Evolutionary conservation across 2,329 filamentous ascomycete genomes (phyloP).

Genomic region (Fusarium bulbicola): DNA sequence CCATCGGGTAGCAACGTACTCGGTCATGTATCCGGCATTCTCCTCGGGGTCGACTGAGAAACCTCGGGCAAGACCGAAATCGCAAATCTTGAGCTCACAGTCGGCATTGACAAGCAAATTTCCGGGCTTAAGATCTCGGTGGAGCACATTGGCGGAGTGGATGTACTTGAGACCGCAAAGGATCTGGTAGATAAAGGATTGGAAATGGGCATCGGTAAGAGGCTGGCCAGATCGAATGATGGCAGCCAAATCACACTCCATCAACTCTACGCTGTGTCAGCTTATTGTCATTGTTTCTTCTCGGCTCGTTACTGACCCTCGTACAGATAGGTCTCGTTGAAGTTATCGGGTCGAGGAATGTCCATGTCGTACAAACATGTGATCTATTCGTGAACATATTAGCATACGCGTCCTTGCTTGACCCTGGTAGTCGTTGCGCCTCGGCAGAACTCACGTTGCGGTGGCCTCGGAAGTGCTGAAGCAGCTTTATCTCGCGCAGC

Average conservation of each 20-base stretch:
- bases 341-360: conserved; percentile 95
- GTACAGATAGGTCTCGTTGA: conserved; percentile 99
- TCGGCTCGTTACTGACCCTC: conserved; percentile 72
- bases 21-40: conserved; percentile 99
- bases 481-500: conserved; percentile 95
- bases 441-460: conserved; percentile 71
- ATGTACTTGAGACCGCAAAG: conserved; percentile 99
- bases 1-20: conserved; percentile 98
- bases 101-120: conserved; percentile 98
- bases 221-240: conserved; percentile 98
- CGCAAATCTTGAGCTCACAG: conserved; percentile 99
- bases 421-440: neutral
- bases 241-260: conserved; percentile 98
- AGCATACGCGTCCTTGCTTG: conserved; percentile 21
- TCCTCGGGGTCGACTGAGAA: conserved; percentile 98
- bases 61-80: conserved; percentile 95
- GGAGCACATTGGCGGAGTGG: conserved; percentile 96
- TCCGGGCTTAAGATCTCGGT: conserved; percentile 95
- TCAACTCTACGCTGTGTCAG: conserved; percentile 74
- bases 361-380: conserved; percentile 99
- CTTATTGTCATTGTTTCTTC: conserved; percentile 3
- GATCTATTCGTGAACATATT: conserved; percentile 67
- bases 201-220: conserved; percentile 97
- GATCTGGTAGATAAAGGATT: conserved; percentile 99
- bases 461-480: conserved; percentile 95